Evolutionary conservation across 129 eudicot species (phyloP).

Genomic region (Flaveria sonorensis): DNA sequence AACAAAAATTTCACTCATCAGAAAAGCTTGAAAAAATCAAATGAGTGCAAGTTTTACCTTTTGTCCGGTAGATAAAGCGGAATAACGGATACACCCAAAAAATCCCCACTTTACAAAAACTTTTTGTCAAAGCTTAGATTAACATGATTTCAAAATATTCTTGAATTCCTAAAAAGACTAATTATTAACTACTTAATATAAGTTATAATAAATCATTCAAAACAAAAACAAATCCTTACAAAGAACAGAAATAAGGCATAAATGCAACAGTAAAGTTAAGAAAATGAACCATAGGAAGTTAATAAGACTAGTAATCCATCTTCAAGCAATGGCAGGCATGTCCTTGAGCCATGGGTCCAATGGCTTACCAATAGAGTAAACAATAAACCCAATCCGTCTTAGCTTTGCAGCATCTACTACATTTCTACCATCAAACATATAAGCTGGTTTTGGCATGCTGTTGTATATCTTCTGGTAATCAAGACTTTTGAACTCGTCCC

Average conservation of each 20-base stretch:
- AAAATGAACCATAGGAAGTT: conserved; percentile 1
- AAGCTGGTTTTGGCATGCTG: conserved; percentile 63
- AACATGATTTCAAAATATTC: too few species aligned
- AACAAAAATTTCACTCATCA: too few species aligned
- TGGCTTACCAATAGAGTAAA: conserved; percentile 66
- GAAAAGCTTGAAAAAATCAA: too few species aligned
- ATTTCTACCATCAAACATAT: conserved; percentile 64
- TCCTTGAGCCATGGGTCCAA: conserved; percentile 63
- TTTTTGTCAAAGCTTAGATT: too few species aligned
- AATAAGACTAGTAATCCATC: neutral
- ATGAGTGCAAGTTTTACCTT: too few species aligned
- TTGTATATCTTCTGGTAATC: conserved; percentile 55
- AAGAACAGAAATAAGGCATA: neutral
- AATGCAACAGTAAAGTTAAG: conserved; percentile 8
- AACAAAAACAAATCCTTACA: conserved; percentile 20
- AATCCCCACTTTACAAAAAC: too few species aligned
- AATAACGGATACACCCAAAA: too few species aligned
- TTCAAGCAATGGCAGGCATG: conserved; percentile 54
- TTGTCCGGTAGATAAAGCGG: too few species aligned
- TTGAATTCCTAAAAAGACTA: neutral
- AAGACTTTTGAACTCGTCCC: conserved; percentile 61
- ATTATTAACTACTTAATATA: conserved; percentile 8
- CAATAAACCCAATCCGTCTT: conserved; percentile 58
- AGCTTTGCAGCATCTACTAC: conserved; percentile 45
- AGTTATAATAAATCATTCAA: conserved; percentile 12